Base-by-base conservation (phyloP, 768 basidiomycete species). In the Rhodotorula sphaerocarpa region DNA sequence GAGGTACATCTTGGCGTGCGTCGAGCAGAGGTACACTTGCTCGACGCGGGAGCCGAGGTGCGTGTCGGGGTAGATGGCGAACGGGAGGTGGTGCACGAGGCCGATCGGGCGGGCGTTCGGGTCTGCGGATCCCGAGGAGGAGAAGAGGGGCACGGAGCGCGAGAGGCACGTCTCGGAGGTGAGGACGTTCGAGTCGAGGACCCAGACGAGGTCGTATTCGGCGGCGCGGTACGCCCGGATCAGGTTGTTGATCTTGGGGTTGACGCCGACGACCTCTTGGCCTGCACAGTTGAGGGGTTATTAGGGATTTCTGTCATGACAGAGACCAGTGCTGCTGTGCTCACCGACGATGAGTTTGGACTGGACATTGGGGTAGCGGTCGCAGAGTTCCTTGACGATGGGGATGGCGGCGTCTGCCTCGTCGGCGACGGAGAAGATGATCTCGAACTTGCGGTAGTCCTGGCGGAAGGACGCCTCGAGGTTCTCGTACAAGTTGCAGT, bases 1-100 rank as follows among this genome's bases (percentile, higher is more conserved):
- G 59, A 97, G 81, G 73, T 99, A 99, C 95, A 99, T 97, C 76
- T 92, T 97, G 30, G 93, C 95, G 73, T 97, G 95, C 64, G 90
- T 96, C 7, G 91, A 93, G 75, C 96, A 96, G 60, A 99, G 77
- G 75, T 93, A 99, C 53, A 88, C 90, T 64, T 90, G 87, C 77
- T 99, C 95, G 31, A 97, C 79, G 64, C 82, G 79, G 33, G 90
- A 84, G 3, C 95, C 95, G 59, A 90, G 78, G 23, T 79, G 76
- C 54, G 78, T 79, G 45, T 80, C 77, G 70, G 86, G 84, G 63
- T 83, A 83, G 59, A 86, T 80, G 3, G 90, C 93, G 72, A 90
- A 88, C 0, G 95, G 95, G 23, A 96, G 87, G 73, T 99, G 95
- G 75, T 99, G 95, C 1, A 99, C 88, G 14, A 99, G 80, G 6